Conservation (phyloP, 805 yeast genomes). For the Nakazawaea wyomingensis region DNA sequence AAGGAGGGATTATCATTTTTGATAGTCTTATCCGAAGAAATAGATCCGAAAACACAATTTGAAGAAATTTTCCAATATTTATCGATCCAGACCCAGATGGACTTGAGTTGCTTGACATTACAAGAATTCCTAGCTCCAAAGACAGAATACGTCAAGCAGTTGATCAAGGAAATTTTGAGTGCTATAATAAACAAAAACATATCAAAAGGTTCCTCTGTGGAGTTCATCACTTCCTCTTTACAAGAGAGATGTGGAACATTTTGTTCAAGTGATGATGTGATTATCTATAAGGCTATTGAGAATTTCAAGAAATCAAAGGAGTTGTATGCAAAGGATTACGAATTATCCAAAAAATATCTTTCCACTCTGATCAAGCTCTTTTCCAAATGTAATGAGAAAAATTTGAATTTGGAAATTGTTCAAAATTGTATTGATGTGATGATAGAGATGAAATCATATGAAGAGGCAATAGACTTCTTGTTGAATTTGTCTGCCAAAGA, state of each 20-base stretch:
- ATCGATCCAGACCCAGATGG: constrained; percentile 60
- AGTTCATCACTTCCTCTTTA: constrained; percentile 76
- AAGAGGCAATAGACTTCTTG: constrained; percentile 82
- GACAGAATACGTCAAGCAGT: constrained; percentile 46
- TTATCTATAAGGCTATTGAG: constrained; percentile 91
- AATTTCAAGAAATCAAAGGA: constrained; percentile 83
- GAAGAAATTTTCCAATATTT: constrained; percentile 68
- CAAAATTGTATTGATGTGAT: constrained; percentile 77
- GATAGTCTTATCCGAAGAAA: constrained; percentile 74
- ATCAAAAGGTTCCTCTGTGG: constrained; percentile 88
- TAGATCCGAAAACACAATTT: constrained; percentile 37
- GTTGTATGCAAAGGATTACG: constrained; percentile 66
- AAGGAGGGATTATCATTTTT: constrained; percentile 90
- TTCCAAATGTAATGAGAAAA: constrained; percentile 66
- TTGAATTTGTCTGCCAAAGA: constrained; percentile 64
- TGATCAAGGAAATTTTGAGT: constrained; percentile 81
- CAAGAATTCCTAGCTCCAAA: constrained; percentile 73
- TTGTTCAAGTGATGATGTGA: constrained; percentile 89
- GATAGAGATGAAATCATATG: constrained; percentile 69
- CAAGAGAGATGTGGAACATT: constrained; percentile 94
- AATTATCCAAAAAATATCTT: constrained; percentile 58
- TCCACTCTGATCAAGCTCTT: constrained; percentile 71
- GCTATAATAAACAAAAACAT: constrained; percentile 87
- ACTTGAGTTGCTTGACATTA: constrained; percentile 62
- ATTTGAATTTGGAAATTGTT: constrained; percentile 71